Evolutionary conservation across 2,329 filamentous ascomycete genomes (phyloP).

Genomic region (Ophiostoma australiae): DNA sequence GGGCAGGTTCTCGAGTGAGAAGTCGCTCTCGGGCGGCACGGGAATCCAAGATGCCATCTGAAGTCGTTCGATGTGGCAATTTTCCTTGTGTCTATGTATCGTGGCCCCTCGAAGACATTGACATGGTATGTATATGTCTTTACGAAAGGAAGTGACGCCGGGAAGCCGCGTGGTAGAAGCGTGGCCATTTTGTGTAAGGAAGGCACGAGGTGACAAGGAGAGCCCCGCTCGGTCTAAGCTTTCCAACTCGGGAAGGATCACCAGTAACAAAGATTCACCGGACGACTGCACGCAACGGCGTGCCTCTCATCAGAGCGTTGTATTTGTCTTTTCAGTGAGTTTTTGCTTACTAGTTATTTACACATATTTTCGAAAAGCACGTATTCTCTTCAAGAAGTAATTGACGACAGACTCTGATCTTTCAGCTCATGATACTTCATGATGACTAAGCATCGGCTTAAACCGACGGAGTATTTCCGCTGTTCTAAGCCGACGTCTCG

Average conservation of each 20-base stretch:
- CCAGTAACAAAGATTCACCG: neutral
- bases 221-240: neutral
- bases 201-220: neutral
- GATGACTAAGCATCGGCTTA: constrained; percentile 12
- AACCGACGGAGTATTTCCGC: neutral
- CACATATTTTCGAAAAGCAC: too few relatives aligned
- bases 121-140: neutral
- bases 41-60: constrained; percentile 39
- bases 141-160: neutral
- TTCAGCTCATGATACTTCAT: too few relatives aligned
- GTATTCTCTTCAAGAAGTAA: too few relatives aligned
- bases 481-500: neutral
- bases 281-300: neutral
- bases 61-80: neutral
- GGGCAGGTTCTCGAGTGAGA: constrained; percentile 22
- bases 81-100: neutral
- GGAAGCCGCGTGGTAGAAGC: neutral
- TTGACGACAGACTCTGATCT: too few relatives aligned
- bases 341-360: too few relatives aligned
- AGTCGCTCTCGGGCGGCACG: constrained; percentile 17
- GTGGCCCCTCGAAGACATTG: too few relatives aligned
- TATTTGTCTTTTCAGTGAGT: too few relatives aligned
- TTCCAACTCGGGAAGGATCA: neutral
- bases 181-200: neutral
- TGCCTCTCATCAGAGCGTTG: neutral